Evolutionary conservation across 139 green algal species (phyloP).

Genomic region (Chlorella vulgaris): DNA sequence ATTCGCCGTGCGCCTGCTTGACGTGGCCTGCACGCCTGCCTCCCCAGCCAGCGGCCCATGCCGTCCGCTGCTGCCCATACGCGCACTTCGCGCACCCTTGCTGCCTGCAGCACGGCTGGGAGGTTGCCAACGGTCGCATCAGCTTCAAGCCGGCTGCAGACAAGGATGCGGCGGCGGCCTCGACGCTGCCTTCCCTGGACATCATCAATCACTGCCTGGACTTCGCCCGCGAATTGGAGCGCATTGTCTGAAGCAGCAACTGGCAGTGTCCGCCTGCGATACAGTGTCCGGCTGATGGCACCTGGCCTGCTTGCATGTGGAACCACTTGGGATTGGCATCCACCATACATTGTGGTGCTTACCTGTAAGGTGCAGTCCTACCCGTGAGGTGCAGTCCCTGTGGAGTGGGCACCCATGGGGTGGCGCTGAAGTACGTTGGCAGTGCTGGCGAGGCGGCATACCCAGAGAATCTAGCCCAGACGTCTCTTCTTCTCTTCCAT

Average conservation of each 20-base stretch:
- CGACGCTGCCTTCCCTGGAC: constrained; percentile 54
- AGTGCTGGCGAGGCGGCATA: too few species aligned
- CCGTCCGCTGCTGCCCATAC: background rate
- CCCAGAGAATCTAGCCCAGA: too few species aligned
- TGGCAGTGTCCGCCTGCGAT: background rate
- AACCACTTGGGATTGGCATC: too few species aligned
- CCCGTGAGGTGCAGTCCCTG: too few species aligned
- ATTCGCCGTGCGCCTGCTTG: background rate
- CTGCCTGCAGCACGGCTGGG: constrained; percentile 73
- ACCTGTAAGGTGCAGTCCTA: too few species aligned
- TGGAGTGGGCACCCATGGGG: too few species aligned
- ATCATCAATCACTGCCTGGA: constrained; percentile 89
- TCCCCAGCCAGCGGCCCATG: background rate
- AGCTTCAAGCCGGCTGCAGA: constrained; percentile 56
- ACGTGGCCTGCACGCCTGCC: background rate
- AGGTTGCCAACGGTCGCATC: constrained; percentile 58
- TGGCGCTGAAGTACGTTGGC: too few species aligned
- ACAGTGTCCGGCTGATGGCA: too few species aligned
- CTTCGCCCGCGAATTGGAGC: constrained; percentile 95
- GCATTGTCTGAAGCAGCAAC: constrained; percentile 79
- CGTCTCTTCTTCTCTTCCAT: too few species aligned
- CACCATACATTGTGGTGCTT: too few species aligned
- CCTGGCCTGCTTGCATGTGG: too few species aligned
- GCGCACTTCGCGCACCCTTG: background rate
- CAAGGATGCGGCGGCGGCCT: background rate